Evolutionary conservation across 768 basidiomycete species (phyloP).

Genomic region (Pleurotus cornucopiae): DNA sequence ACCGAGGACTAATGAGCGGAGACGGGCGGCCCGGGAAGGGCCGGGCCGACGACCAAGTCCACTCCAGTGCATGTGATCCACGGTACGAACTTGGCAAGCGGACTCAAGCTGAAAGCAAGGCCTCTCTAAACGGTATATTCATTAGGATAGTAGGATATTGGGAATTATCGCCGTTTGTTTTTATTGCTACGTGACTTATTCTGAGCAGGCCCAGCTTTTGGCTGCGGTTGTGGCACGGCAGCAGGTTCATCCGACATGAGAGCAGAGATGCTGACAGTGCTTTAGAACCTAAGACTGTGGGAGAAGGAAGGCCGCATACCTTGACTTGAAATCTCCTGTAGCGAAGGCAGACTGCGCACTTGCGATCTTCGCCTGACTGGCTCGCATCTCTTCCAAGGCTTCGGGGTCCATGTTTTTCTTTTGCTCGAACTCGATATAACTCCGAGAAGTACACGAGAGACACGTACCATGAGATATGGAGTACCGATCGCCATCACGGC

Average conservation of each 20-base stretch:
- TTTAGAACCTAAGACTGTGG: neutral
- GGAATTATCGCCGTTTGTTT: constrained; percentile 1
- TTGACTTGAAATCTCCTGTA: constrained; percentile 54
- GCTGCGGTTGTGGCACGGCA: neutral
- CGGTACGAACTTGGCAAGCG: neutral
- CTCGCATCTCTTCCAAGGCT: constrained; percentile 58
- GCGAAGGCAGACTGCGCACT: constrained; percentile 52
- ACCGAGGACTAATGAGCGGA: neutral
- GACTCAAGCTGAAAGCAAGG: too few species aligned
- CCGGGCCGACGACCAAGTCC: constrained; percentile 1
- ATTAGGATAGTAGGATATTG: neutral
- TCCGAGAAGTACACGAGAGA: neutral
- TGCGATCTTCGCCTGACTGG: constrained; percentile 54
- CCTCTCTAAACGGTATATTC: neutral
- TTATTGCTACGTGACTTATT: constrained; percentile 7
- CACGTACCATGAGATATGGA: constrained; percentile 71
- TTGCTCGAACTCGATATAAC: constrained; percentile 1
- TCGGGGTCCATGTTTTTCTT: constrained; percentile 80
- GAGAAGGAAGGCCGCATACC: constrained; percentile 32
- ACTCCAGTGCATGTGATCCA: neutral
- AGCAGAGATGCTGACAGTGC: neutral
- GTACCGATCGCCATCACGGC: constrained; percentile 65
- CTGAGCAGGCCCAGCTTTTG: neutral
- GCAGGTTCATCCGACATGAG: neutral
- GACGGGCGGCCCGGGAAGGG: neutral